Percentiles rank a stretch among this genome's conserved stretches.
phyloP scores from a whole-genome alignment of 306 rosid species.

The Malus sylvestris region DNA sequence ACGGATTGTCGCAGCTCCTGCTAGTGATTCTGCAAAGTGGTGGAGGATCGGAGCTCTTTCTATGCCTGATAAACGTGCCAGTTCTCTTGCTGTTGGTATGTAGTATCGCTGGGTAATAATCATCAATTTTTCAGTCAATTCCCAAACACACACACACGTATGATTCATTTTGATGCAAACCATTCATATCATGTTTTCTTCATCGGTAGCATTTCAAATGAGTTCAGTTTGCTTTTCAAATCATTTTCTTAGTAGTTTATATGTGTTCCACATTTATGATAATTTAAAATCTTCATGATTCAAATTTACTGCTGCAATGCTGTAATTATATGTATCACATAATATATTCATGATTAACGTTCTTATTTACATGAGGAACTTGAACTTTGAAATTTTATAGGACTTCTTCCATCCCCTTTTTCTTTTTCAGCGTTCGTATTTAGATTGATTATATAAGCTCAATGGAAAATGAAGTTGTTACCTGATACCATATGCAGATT shows the following conservation, averaged over 20 bases:
- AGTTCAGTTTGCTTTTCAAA: background rate
- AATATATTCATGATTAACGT: background rate
- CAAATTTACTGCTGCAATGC: background rate
- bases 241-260: background rate
- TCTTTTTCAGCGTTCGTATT: background rate
- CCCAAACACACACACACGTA: background rate
- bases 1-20: slow-evolving; percentile 84
- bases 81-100: slow-evolving; percentile 89
- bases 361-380: background rate
- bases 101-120: slow-evolving; percentile 61
- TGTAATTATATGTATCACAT: background rate
- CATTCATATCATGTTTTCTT: background rate
- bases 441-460: background rate
- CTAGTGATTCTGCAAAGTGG: slow-evolving; percentile 83
- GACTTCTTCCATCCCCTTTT: background rate
- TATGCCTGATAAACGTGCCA: slow-evolving; percentile 82
- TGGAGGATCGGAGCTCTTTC: slow-evolving; percentile 84
- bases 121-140: slow-evolving; percentile 6
- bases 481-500: slow-evolving; percentile 93
- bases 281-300: background rate
- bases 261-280: background rate
- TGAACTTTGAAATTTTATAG: background rate
- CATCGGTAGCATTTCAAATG: background rate
- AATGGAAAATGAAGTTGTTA: slow-evolving; percentile 29
- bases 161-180: background rate